Conservation (phyloP, 371 early-diverging fungal genomes). For the Mucor saturninus region DNA sequence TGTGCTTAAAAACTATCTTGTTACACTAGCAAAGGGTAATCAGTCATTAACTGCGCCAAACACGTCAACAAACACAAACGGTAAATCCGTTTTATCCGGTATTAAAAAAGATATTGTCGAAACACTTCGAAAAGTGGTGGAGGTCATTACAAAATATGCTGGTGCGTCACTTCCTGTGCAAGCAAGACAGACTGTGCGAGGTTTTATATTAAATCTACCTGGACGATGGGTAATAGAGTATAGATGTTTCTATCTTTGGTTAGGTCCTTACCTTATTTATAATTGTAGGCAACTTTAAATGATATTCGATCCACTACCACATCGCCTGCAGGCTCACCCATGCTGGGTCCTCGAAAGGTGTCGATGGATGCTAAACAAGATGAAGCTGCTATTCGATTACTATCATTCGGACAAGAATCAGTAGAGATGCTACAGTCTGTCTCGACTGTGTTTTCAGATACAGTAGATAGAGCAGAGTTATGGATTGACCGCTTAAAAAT, state of each 20-base stretch:
- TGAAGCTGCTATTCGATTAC: constrained; percentile 39
- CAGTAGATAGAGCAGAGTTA: constrained; percentile 78
- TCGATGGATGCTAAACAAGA: constrained; percentile 24
- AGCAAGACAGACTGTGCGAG: constrained; percentile 80
- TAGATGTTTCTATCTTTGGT: background rate
- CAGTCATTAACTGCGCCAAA: constrained; percentile 10
- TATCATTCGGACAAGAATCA: constrained; percentile 83
- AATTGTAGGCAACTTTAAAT: constrained; percentile 32
- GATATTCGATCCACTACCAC: constrained; percentile 45
- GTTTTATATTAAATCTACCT: constrained; percentile 87
- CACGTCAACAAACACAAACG: constrained; percentile 20
- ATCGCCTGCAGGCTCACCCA: constrained; percentile 50
- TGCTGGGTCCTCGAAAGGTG: constrained; percentile 29
- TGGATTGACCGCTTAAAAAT: constrained; percentile 66
- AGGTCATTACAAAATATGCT: constrained; percentile 86
- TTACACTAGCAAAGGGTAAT: constrained; percentile 43
- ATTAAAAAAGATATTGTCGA: constrained; percentile 85
- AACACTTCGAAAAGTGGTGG: constrained; percentile 86
- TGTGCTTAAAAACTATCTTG: constrained; percentile 68
- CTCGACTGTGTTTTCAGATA: constrained; percentile 74
- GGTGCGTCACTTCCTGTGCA: constrained; percentile 85
- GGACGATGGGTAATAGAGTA: constrained; percentile 69
- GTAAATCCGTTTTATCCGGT: constrained; percentile 54
- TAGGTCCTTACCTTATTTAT: background rate
- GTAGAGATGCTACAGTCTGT: constrained; percentile 81